Percentiles rank a stretch among this genome's conserved stretches.
Conservation (phyloP, 2,329 filamentous ascomycete species). For the Alternaria alternata region DNA sequence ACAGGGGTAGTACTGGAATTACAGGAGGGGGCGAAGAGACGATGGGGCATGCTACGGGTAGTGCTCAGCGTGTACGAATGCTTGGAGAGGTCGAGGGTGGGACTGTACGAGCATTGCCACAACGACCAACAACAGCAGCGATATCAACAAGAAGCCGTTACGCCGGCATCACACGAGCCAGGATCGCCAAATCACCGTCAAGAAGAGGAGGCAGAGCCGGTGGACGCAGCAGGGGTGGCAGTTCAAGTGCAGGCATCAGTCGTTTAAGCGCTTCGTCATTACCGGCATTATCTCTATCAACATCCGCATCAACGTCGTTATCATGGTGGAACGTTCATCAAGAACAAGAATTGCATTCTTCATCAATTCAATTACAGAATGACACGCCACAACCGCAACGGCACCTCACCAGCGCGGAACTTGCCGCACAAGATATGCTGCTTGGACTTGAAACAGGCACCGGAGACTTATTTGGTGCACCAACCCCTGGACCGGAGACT, state of each 20-base stretch:
- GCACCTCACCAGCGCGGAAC: neutral
- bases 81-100: neutral
- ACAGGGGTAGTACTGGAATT: neutral
- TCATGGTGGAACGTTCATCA: neutral
- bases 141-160: neutral
- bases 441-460: neutral
- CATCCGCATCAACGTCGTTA: neutral
- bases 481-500: slow-evolving; percentile 2
- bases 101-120: neutral
- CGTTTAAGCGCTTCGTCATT: neutral
- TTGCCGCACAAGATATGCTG: neutral
- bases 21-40: neutral
- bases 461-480: slow-evolving; percentile 3
- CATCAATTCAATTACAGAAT: neutral
- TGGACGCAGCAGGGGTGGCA: slow-evolving; percentile 5
- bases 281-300: neutral
- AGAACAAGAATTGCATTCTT: neutral
- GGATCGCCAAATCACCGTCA: slow-evolving; percentile 9
- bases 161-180: neutral
- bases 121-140: neutral
- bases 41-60: neutral
- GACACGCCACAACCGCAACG: neutral
- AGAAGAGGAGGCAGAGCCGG: slow-evolving; percentile 13
- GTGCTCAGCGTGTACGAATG: slow-evolving; percentile 2
- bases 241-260: slow-evolving; percentile 2